Percentiles rank a stretch among this genome's conserved stretches.
Evolutionary conservation across 768 basidiomycete genomes (phyloP).

Genomic region (Lepiota subincarnata): DNA sequence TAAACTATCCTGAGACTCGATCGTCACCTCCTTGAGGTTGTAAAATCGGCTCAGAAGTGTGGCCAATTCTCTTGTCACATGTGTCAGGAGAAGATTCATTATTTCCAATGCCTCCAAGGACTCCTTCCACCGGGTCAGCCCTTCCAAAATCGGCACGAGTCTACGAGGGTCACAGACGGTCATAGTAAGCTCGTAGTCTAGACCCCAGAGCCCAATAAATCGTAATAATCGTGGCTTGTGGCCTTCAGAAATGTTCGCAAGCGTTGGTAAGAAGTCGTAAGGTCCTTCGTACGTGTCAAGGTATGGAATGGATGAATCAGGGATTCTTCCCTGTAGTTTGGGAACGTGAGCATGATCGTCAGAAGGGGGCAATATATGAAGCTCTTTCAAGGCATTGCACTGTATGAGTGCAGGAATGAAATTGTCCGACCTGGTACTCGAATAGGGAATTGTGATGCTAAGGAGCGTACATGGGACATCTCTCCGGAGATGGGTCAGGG

Average conservation of each 20-base stretch:
- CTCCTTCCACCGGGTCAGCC: slow-evolving; percentile 15
- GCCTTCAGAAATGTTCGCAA: slow-evolving; percentile 16
- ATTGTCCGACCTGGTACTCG: slow-evolving; percentile 13
- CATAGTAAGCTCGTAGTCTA: slow-evolving; percentile 19
- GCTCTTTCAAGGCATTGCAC: slow-evolving; percentile 17
- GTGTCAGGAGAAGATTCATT: slow-evolving; percentile 19
- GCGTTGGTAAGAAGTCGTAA: slow-evolving; percentile 18
- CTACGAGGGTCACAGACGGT: slow-evolving; percentile 20
- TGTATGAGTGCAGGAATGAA: slow-evolving; percentile 2
- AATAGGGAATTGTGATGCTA: slow-evolving; percentile 13
- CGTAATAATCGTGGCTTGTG: slow-evolving; percentile 17
- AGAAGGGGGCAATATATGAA: slow-evolving; percentile 28
- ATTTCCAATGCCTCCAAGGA: slow-evolving; percentile 20
- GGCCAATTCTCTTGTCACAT: slow-evolving; percentile 12
- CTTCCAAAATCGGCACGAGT: slow-evolving; percentile 15
- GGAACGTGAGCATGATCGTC: slow-evolving; percentile 19
- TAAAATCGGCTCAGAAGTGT: slow-evolving; percentile 16
- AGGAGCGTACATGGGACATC: background rate
- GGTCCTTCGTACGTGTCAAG: slow-evolving; percentile 28
- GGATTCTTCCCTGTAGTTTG: slow-evolving; percentile 12
- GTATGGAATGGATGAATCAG: slow-evolving; percentile 17
- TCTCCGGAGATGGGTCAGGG: slow-evolving; percentile 9
- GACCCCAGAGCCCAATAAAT: slow-evolving; percentile 24
- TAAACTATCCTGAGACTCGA: slow-evolving; percentile 21
- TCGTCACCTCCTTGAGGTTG: slow-evolving; percentile 14